A percentile compares a stretch with the other conserved stretches of the same genome.
phyloP scores from a whole-genome alignment of 495 filamentous ascomycete genomes.

The Penicillium psychrofluorescens region DNA sequence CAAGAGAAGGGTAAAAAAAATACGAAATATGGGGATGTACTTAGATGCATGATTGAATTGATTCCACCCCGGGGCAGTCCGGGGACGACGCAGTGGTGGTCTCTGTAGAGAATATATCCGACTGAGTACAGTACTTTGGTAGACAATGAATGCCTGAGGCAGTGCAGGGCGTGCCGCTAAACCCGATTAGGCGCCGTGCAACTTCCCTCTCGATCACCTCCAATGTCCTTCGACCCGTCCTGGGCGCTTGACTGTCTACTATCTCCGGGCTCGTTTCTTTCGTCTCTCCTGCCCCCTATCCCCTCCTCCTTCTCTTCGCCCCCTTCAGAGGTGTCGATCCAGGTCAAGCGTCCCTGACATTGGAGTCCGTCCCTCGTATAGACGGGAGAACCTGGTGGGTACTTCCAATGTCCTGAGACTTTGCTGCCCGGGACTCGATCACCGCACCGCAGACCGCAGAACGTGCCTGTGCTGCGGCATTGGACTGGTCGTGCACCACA shows the following conservation, averaged over 20 bases:
- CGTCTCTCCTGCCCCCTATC: conserved; percentile 1
- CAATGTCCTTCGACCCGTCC: conserved; percentile 1
- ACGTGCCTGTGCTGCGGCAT: too few species aligned
- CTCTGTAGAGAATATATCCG: too few species aligned
- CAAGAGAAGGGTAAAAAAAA: conserved; percentile 17
- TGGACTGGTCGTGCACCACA: too few species aligned
- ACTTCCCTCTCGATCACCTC: conserved; percentile 2
- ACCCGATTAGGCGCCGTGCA: conserved; percentile 2
- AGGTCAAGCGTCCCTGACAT: not conserved
- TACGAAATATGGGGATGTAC: conserved; percentile 19
- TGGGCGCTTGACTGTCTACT: conserved; percentile 1
- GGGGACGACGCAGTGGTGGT: too few species aligned
- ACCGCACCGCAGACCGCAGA: not conserved
- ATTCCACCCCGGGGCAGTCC: too few species aligned
- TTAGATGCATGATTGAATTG: conserved; percentile 12
- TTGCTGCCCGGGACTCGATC: conserved; percentile 1
- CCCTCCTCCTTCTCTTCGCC: conserved; percentile 4
- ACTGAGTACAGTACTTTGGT: too few species aligned
- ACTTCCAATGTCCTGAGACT: conserved; percentile 9
- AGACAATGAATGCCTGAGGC: not conserved
- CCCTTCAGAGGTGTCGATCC: not conserved
- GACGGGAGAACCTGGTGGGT: not conserved
- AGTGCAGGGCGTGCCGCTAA: conserved; percentile 2
- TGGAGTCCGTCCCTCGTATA: not conserved
- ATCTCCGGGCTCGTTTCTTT: not conserved